A percentile compares a stretch with the other conserved stretches of the same genome.
phyloP scores from a whole-genome alignment of 139 green algal genomes.

The Dunaliella primolecta region DNA sequence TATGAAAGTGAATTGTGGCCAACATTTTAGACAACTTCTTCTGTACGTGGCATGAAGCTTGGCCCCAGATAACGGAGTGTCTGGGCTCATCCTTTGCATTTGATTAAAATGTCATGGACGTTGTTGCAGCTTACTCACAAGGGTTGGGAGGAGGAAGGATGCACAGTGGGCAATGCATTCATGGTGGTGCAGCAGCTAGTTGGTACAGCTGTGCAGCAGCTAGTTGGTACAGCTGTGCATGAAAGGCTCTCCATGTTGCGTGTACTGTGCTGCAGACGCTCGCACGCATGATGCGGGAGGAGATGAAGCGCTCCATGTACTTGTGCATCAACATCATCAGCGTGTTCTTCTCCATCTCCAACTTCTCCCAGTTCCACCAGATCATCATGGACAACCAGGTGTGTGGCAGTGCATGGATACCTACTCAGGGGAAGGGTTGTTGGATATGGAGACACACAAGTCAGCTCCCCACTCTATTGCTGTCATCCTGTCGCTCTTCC shows the following conservation, averaged over 20 bases:
- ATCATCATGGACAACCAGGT: conserved; percentile 70
- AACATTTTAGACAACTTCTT: neutral
- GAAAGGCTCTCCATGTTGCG: no score
- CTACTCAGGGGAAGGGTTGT: no score
- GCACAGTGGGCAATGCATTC: no score
- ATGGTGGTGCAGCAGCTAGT: no score
- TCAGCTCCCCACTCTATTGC: no score
- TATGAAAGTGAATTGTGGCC: neutral
- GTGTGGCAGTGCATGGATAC: neutral
- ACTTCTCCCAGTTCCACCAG: conserved; percentile 71
- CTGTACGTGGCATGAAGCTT: neutral
- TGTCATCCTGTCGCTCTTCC: no score
- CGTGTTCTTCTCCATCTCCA: conserved; percentile 75
- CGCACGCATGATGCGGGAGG: conserved; percentile 73
- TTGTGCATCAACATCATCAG: conserved; percentile 68
- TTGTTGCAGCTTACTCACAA: no score
- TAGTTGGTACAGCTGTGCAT: no score
- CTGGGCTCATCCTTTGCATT: neutral
- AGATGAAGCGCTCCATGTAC: conserved; percentile 73
- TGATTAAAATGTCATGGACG: no score
- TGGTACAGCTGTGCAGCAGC: no score
- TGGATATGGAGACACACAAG: no score
- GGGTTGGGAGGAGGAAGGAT: no score
- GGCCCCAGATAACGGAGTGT: neutral
- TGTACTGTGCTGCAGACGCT: conserved; percentile 63